Evolutionary conservation across 352 stramenopile species (phyloP), one percentile per base, ranked within the genome.

Genomic region (Phytophthora sojae): DNA sequence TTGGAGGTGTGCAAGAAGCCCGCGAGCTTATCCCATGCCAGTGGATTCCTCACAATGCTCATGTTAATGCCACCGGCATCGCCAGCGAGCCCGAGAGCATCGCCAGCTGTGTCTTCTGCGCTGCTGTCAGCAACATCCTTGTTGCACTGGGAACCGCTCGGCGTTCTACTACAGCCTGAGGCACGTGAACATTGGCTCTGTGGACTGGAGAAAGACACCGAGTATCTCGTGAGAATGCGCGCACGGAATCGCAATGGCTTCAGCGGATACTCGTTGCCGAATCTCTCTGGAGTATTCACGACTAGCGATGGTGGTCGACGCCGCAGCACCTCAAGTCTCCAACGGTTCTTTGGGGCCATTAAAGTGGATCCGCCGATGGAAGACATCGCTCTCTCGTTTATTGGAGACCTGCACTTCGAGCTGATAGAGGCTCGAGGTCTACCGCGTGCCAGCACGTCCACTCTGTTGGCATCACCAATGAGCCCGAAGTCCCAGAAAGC

Each of bases 1-100:
- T 29, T 93, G 57, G 85, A 93, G 64, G 83, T 82, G 32, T 89
- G 80, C 65, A 88, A 86, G 29, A 88, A 86, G 25, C 83, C 85
- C 14, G 62, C 59, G 3, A 80, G 82, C 11, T 23, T 93, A 6
- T 74, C 83, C 2, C 70, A 72, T 23, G 75, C 80, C 3, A 88
- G 77, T 32, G 74, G 76, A 0, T 74, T 93, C 26, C 65, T 93
- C 2, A 78, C 80, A 0, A 86, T 90, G 73, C 54, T 91, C 15
- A 75, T 89, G 75, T 64, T 86, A 23, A 70, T 88, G 63, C 69
- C 81, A 4, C 63, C 70, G 6, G 68, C 56, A 26, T 54, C 72
- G 19, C 64, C 69, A 19, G 39, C 17, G 30, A 77, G 70, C 30
- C 70, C 45, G 25, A 74, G 49, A 64, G 53, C 61, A 29, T 54